Base-by-base conservation (phyloP, 2,329 filamentous ascomycete genomes). In the Lachnellula suecica region DNA sequence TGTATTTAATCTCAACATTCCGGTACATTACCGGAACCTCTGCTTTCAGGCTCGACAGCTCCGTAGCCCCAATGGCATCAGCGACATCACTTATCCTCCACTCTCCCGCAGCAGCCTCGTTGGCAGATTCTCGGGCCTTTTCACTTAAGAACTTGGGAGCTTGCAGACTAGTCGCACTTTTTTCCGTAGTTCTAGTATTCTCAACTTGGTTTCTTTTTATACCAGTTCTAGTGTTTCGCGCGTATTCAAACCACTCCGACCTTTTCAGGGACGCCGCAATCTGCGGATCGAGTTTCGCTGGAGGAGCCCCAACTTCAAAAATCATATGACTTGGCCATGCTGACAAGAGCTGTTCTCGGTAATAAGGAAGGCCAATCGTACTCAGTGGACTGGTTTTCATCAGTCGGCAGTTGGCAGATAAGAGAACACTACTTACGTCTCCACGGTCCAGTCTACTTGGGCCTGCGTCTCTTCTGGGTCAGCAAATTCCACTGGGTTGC, bases 1-100 rank as follows among this genome's bases (percentile, higher is more conserved):
- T 97, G 75, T 97, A 99, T 69, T 97, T 97, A 73, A 99, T 99
- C 70, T 97, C 93, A 10, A 97, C 89, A 63, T 91, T 92, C 59
- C 89, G 86, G 70, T 99, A 99, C 75, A 94, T 90, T 8, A 89
- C 82, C 20, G 93, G 88, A 4, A 94, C 88, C 51, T 96, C 91
- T 37, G 88, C 83, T 58, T 90, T 88, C 51, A 87, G 82, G 58
- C 87, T 87, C 56, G 89, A 86, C 3, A 93, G 75, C 49, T 88
- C 85, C 50, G 83, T 75, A 34, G 86, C 83, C n/a, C 83, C 81
- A 53, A 93, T 70, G 0, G 83, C 78, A 52, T 87, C 84, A 37
- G 79, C 74, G 2, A 85, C 74, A 51, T 91, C 89, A 51, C 59
- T 67, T 19, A 70, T 60, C 65, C 62, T 59, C 71, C 63, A 62